Conservation (phyloP, 495 filamentous ascomycete genomes). For the Penicillium turbatum region DNA sequence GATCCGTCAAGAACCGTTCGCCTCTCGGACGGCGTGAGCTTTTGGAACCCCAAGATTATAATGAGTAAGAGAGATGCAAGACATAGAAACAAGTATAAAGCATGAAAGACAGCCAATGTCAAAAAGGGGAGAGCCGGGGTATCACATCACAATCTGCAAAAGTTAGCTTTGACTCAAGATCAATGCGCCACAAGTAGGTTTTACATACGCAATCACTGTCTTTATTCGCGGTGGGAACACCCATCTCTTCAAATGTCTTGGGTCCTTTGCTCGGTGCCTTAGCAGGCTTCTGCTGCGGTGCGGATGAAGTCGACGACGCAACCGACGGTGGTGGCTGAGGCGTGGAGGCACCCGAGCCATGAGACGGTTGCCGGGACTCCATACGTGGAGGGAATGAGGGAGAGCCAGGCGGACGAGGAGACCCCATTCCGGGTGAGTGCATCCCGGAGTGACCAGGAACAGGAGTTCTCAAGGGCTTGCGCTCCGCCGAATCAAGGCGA, state of each 20-base stretch:
- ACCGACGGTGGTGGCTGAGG: constrained; percentile 23
- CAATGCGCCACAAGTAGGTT: constrained; percentile 2
- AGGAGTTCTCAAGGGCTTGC: constrained; percentile 33
- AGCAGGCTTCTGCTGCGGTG: constrained; percentile 24
- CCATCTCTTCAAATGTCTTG: constrained; percentile 98
- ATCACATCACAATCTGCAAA: constrained; percentile 59
- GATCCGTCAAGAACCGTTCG: constrained; percentile 6
- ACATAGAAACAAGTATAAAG: constrained; percentile 11
- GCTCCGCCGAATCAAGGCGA: constrained; percentile 33
- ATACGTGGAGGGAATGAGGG: constrained; percentile 34
- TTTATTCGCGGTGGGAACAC: constrained; percentile 72
- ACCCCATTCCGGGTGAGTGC: constrained; percentile 27
- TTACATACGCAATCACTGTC: constrained; percentile 86
- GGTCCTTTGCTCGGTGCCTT: constrained; percentile 69
- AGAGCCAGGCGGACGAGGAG: constrained; percentile 31
- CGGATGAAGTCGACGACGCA: constrained; percentile 24
- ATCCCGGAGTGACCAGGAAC: constrained; percentile 21
- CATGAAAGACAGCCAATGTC: constrained; percentile 6
- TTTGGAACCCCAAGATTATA: constrained; percentile 20
- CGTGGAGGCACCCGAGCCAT: constrained; percentile 30
- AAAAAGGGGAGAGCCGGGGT: constrained; percentile 29
- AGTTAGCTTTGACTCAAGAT: constrained; percentile 24
- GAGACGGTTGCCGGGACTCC: constrained; percentile 33
- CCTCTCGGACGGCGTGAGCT: constrained; percentile 16
- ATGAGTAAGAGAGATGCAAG: constrained; percentile 10